These are phyloP conservation scores for Fusarium mundagurra DNA, from an alignment of 2,329 filamentous ascomycete species.

Conservation along the genomic window DNA sequence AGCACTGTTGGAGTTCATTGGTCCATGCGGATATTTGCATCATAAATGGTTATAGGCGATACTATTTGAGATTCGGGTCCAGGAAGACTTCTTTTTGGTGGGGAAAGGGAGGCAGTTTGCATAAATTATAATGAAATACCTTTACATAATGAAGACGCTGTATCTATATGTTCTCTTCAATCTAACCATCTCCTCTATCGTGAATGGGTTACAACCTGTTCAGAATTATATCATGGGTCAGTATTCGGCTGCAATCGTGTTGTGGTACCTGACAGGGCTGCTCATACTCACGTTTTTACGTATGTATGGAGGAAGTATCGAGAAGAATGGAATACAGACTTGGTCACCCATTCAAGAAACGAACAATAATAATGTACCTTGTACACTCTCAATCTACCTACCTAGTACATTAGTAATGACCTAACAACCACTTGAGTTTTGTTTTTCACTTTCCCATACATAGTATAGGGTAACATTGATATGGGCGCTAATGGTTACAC, in stretches of 20 bases:
- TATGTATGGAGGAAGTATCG: not conserved
- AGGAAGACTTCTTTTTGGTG: conserved; percentile 2
- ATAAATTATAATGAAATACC: conserved; percentile 33
- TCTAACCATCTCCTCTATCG: not conserved
- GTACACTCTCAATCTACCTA: too few relatives aligned
- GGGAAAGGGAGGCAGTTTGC: conserved; percentile 11
- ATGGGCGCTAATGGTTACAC: not conserved
- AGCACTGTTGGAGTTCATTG: conserved; percentile 39
- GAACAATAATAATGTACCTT: not conserved
- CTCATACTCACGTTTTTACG: not conserved
- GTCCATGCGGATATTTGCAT: conserved; percentile 22
- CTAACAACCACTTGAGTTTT: not conserved
- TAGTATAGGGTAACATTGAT: conserved; percentile 3
- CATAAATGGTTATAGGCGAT: conserved; percentile 8
- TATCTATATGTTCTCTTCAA: not conserved
- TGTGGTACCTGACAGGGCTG: not conserved
- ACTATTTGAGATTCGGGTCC: not conserved
- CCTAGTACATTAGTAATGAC: not conserved
- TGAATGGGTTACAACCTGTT: not conserved
- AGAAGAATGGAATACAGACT: not conserved
- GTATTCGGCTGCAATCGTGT: not conserved
- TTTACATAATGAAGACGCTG: conserved; percentile 25
- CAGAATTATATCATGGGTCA: not conserved
- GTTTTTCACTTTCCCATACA: not conserved
- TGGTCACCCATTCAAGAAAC: not conserved